A percentile compares a stretch with the other conserved stretches of the same genome.
phyloP scores from a whole-genome alignment of 176 grass and related monocot species.

The Raddia guianensis region DNA sequence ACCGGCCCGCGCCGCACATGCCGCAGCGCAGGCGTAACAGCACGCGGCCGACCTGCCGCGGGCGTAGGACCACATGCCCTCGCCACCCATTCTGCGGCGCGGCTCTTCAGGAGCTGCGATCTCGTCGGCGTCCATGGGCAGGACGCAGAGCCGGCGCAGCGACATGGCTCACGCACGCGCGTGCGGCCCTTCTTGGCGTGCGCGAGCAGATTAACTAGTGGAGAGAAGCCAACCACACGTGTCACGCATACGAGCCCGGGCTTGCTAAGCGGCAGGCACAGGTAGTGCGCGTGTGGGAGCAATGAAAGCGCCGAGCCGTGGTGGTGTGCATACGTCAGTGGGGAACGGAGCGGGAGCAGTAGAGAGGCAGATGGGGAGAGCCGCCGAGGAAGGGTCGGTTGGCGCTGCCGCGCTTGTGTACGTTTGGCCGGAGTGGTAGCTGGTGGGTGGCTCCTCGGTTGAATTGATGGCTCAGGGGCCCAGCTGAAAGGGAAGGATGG shows the following conservation, averaged over 20 bases:
- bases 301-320: neutral
- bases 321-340: conserved; percentile 18
- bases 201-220: neutral
- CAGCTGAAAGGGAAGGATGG: neutral
- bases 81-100: neutral
- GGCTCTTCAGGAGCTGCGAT: neutral
- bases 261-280: neutral
- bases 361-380: conserved; percentile 14
- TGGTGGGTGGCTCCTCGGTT: conserved; percentile 40
- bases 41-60: conserved; percentile 3
- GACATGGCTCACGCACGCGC: conserved; percentile 9
- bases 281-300: neutral
- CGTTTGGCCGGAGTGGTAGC: neutral
- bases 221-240: neutral
- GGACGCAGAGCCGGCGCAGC: conserved; percentile 32
- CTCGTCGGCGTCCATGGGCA: conserved; percentile 49
- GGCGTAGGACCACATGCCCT: conserved; percentile 12
- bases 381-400: neutral
- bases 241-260: neutral
- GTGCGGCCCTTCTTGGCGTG: too few species aligned
- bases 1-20: neutral
- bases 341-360: neutral
- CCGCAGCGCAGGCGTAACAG: conserved; percentile 33
- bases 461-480: conserved; percentile 1
- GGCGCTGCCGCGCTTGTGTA: neutral